Base-by-base conservation (phyloP, 2,329 filamentous ascomycete genomes). In the Fusarium devonianum region DNA sequence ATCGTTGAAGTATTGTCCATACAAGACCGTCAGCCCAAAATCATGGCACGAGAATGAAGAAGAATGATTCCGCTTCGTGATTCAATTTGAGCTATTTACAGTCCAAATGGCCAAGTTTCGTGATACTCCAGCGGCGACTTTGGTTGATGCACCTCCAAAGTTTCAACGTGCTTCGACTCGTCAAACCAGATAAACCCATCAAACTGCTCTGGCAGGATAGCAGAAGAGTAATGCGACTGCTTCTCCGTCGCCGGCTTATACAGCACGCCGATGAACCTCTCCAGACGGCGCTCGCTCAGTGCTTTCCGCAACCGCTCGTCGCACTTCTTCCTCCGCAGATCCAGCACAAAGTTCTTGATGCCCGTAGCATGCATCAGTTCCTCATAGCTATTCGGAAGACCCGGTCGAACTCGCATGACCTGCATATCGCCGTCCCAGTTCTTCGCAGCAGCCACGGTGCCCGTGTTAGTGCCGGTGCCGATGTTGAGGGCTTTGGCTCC, bases 141-240 rank as follows among this genome's bases (percentile, higher is more conserved):
- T 3, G 56, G 56, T 7, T 59, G 45, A 34, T 55, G 55, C 30
- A 56, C 46, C 32, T 56, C 56, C 26, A 49, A 41, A 10, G 41
- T 45, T 5, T 38, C 41, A 26, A 53, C 46, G 25, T 49, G 56
- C 11, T 26, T 44, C 14, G 56, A 60, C 46, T 59, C 8, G 12
- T 60, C 51, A 44, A 60, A 58, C 41, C 50, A 58, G 18, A 58
- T 38, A 10, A 38, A 59, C 9, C 45, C 41, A 48, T 58, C 55
- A 33, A 56, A 58, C 26, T 58, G 55, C 6, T 48, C 50, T 9
- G 41, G 50, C 14, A 52, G 23, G 13, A 47, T 21, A 3, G 56
- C 50, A 25, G 50, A 38, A 8, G 50, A 56, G 26, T 59, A 59
- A 38, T 59, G 56, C 2, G 45, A 59, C n/a, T 35, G 45, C 41